Base-by-base conservation (phyloP, 2,329 filamentous ascomycete species). In the Hymenoscyphus linearis region DNA sequence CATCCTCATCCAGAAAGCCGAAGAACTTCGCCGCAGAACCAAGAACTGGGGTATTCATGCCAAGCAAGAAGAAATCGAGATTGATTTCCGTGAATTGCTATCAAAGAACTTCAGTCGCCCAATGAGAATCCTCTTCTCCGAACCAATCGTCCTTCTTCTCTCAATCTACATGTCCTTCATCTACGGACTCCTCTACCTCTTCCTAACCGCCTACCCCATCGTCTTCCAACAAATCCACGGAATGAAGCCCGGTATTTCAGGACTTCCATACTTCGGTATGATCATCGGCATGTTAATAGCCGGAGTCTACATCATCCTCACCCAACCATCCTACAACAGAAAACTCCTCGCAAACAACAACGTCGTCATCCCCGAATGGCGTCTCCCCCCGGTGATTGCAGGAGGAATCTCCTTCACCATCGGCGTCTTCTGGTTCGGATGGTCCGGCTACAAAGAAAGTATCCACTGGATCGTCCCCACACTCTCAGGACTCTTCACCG, bases 241-340 rank as follows among this genome's bases (percentile, higher is more conserved):
- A 66, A 88, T 93, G 77, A 84, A 77, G 36, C 70, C 80, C 1
- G 92, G 92, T 60, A 75, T 90, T 18, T 82, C 86, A 3, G 92
- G 91, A 1, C 80, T 96, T 4, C 86, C 91, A 4, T 96, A 92
- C 74, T 90, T 96, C 68, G 92, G 91, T 59, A 90, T 96, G 87
- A 84, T 95, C 57, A 69, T 80, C 9, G 91, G 91, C 54, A 83
- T 91, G 71, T 64, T 93, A 16, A 75, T 90, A 59, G 89, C 88
- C 0, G 89, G 88, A 55, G 62, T 79, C 9, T 79, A 80, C 54
- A 86, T 93, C 64, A 77, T 89, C 57, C 68, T 83, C 44, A 80
- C 82, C 69, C 83, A 90, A 73, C 84, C 85, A 26, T 78, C 79
- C 72, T 93, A 93, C 74, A 82, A 84, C 69, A 81, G 82, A 68